A percentile compares a stretch with the other conserved stretches of the same genome.
phyloP scores from a whole-genome alignment of 2,329 filamentous ascomycete genomes.

The Herpotrichia juniperi region DNA sequence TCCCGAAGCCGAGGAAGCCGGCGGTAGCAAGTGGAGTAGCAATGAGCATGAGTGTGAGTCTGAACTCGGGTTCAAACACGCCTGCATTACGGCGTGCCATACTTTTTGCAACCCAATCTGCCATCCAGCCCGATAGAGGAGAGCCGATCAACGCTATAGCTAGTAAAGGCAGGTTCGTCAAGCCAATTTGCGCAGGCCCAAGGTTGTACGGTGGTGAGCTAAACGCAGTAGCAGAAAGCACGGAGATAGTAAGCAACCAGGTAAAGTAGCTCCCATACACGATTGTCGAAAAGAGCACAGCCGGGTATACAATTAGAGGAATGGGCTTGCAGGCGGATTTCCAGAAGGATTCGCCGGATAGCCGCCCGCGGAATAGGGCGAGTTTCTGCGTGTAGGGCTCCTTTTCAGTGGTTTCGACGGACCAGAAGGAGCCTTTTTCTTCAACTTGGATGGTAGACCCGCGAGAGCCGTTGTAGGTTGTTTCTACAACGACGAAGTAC shows the following conservation, averaged over 20 bases:
- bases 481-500: slow-evolving; percentile 55
- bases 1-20: slow-evolving; percentile 51
- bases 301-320: slow-evolving; percentile 81
- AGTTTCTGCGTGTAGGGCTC: slow-evolving; percentile 32
- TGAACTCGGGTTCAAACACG: slow-evolving; percentile 90
- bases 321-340: slow-evolving; percentile 62
- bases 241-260: slow-evolving; percentile 90
- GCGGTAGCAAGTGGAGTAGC: slow-evolving; percentile 40
- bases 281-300: slow-evolving; percentile 79
- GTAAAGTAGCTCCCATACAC: slow-evolving; percentile 90
- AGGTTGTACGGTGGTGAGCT: slow-evolving; percentile 81
- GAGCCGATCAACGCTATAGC: slow-evolving; percentile 80
- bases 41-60: slow-evolving; percentile 50
- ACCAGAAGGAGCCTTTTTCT: slow-evolving; percentile 30
- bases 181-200: slow-evolving; percentile 80
- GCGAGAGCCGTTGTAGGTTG: slow-evolving; percentile 41
- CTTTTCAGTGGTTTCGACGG: slow-evolving; percentile 23
- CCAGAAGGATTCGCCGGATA: slow-evolving; percentile 40
- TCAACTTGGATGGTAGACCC: slow-evolving; percentile 24
- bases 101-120: slow-evolving; percentile 73
- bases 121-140: slow-evolving; percentile 70
- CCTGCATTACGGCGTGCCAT: slow-evolving; percentile 80
- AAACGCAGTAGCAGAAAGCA: slow-evolving; percentile 87
- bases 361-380: slow-evolving; percentile 34
- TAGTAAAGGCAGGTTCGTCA: slow-evolving; percentile 78